Conservation (phyloP, 371 early-diverging fungal genomes). For the Rhizomucor pusillus region DNA sequence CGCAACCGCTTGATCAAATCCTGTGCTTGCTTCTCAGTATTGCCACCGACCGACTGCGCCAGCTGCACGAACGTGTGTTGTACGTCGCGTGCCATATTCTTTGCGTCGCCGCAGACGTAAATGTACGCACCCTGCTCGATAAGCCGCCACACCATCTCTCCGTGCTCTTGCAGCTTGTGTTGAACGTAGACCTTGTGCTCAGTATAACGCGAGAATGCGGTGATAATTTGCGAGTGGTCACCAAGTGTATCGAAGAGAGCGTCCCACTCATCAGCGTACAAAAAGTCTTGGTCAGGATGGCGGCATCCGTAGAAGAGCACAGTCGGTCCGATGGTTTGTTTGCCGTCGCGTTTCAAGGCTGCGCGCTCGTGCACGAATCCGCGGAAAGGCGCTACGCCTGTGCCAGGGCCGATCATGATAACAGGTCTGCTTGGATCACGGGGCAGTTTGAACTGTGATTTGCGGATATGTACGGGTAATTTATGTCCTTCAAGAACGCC, state of each 20-base stretch:
- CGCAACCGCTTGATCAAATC: constrained; percentile 76
- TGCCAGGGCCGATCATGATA: constrained; percentile 95
- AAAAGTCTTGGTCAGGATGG: constrained; percentile 69
- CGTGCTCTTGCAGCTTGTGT: constrained; percentile 63
- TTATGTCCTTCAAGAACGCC: constrained; percentile 39
- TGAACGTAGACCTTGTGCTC: constrained; percentile 84
- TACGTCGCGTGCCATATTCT: constrained; percentile 92
- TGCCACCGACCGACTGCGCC: constrained; percentile 63
- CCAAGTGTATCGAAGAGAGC: constrained; percentile 51
- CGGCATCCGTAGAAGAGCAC: constrained; percentile 92
- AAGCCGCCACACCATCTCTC: constrained; percentile 65
- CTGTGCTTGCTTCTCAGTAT: constrained; percentile 63
- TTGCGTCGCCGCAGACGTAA: constrained; percentile 94
- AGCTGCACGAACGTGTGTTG: constrained; percentile 60
- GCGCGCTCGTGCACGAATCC: constrained; percentile 90
- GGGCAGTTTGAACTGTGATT: constrained; percentile 82
- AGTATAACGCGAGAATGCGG: constrained; percentile 83
- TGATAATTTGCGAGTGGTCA: constrained; percentile 55
- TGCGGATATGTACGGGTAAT: constrained; percentile 84
- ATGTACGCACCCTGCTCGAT: constrained; percentile 62
- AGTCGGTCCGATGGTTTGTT: constrained; percentile 67
- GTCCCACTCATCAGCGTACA: constrained; percentile 83
- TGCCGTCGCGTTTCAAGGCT: constrained; percentile 33
- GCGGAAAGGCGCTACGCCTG: constrained; percentile 92
- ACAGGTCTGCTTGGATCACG: constrained; percentile 68